Conservation (phyloP, 139 green algal genomes). For the Chlorella sp. region DNA sequence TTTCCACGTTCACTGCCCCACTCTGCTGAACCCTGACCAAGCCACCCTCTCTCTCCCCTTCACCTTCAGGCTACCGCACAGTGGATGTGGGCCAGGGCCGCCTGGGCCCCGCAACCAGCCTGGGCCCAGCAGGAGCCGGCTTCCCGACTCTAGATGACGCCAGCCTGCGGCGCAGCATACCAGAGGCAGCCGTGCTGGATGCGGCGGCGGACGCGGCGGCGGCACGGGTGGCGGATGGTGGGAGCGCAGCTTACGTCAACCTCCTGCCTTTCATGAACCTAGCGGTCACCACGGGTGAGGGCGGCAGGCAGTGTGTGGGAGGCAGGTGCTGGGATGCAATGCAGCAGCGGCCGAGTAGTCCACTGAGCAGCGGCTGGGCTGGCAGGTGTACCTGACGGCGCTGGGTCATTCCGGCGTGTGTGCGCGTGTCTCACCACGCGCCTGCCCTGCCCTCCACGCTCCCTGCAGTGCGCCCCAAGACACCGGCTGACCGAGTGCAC, state of each 20-base stretch:
- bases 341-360: too few relatives aligned
- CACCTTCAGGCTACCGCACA: too few relatives aligned
- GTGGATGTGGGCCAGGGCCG: not conserved
- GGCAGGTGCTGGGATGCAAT: too few relatives aligned
- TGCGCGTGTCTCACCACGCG: too few relatives aligned
- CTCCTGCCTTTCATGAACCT: constrained; percentile 86
- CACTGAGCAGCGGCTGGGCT: too few relatives aligned
- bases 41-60: too few relatives aligned
- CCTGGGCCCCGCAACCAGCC: constrained; percentile 21
- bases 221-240: not conserved
- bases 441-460: constrained; percentile 47
- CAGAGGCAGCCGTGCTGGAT: not conserved
- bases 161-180: not conserved
- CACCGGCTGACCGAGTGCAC: constrained; percentile 43
- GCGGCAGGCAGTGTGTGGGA: too few relatives aligned
- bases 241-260: constrained; percentile 69
- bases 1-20: too few relatives aligned
- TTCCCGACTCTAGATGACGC: not conserved
- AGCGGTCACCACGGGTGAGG: constrained; percentile 31
- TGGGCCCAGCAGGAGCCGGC: not conserved
- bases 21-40: too few relatives aligned
- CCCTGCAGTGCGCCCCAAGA: constrained; percentile 62
- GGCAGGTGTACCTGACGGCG: too few relatives aligned
- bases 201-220: not conserved
- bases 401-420: too few relatives aligned